A percentile compares a stretch with the other conserved stretches of the same genome.
Evolutionary conservation across 768 basidiomycete species (phyloP).

Genomic region (Grammothele lineata): DNA sequence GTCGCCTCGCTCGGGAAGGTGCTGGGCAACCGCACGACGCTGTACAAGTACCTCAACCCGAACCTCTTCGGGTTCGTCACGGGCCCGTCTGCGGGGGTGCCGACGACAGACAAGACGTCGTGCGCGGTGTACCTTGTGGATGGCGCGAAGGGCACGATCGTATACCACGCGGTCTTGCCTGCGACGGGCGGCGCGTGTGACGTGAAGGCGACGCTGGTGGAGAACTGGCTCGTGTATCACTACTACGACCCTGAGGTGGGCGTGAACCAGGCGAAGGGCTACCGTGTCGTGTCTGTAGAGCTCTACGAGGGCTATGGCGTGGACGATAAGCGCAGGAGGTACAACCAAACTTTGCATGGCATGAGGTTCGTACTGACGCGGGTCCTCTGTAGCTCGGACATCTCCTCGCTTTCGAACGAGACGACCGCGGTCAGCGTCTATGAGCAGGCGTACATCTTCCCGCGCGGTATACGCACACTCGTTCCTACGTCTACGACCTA

Average conservation of each 20-base stretch:
- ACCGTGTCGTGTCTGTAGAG: conserved; percentile 78
- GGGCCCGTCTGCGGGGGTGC: conserved; percentile 23
- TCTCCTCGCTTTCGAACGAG: conserved; percentile 52
- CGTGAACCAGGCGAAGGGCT: conserved; percentile 53
- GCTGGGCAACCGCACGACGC: conserved; percentile 77
- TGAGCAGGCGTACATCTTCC: conserved; percentile 68
- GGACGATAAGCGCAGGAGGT: conserved; percentile 76
- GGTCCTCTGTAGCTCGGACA: conserved; percentile 39
- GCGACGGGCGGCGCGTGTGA: conserved; percentile 46
- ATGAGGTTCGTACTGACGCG: background rate
- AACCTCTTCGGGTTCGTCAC: conserved; percentile 70
- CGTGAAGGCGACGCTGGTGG: conserved; percentile 64
- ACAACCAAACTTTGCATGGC: conserved; percentile 19
- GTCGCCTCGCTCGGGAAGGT: conserved; percentile 82
- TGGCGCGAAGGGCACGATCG: conserved; percentile 65
- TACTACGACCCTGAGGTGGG: conserved; percentile 66
- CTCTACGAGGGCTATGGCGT: conserved; percentile 73
- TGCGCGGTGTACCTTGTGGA: conserved; percentile 82
- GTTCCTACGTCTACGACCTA: conserved; percentile 79
- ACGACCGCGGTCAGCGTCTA: conserved; percentile 51
- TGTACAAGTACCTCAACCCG: conserved; percentile 94
- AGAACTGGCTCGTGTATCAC: conserved; percentile 93
- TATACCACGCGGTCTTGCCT: conserved; percentile 64
- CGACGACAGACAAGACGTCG: conserved; percentile 15
- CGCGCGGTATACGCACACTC: conserved; percentile 64